Evolutionary conservation across 139 green algal species (phyloP).

Genomic region (Chlorella ohadii): DNA sequence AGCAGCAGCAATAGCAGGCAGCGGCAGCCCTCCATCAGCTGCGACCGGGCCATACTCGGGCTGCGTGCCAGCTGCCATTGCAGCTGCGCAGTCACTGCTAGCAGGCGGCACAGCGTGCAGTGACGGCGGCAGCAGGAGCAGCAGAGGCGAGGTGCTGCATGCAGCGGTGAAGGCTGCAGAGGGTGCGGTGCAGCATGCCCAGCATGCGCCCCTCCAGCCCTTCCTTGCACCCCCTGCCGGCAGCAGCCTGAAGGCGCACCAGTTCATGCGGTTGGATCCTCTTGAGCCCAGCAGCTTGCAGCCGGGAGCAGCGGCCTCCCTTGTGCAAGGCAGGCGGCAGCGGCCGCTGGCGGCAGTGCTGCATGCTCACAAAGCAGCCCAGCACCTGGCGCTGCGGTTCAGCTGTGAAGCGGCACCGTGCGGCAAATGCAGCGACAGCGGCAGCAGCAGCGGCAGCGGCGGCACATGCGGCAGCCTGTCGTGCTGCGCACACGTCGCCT

Average conservation of each 20-base stretch:
- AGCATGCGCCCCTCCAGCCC: neutral
- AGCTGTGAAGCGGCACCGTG: neutral
- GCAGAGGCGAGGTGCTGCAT: neutral
- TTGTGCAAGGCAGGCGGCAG: neutral
- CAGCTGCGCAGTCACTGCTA: neutral
- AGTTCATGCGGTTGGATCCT: slow-evolving; percentile 3
- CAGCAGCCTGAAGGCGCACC: slow-evolving; percentile 3
- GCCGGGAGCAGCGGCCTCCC: neutral
- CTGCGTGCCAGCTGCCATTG: neutral
- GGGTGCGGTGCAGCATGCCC: neutral
- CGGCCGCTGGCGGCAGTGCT: slow-evolving; percentile 8
- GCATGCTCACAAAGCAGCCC: slow-evolving; percentile 28
- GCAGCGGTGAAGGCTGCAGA: neutral
- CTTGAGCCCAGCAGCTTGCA: neutral
- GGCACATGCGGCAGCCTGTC: neutral
- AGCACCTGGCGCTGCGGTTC: slow-evolving; percentile 11
- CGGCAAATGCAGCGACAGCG: neutral
- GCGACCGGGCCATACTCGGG: neutral
- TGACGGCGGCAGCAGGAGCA: neutral
- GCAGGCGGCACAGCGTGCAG: too few species aligned
- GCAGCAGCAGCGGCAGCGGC: neutral
- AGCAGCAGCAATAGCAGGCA: neutral
- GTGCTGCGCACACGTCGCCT: neutral
- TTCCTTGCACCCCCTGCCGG: neutral
- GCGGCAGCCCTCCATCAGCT: neutral